Evolutionary conservation across 768 basidiomycete species (phyloP), one percentile per base, ranked within the genome.

Genomic region (Kwoniella pini): DNA sequence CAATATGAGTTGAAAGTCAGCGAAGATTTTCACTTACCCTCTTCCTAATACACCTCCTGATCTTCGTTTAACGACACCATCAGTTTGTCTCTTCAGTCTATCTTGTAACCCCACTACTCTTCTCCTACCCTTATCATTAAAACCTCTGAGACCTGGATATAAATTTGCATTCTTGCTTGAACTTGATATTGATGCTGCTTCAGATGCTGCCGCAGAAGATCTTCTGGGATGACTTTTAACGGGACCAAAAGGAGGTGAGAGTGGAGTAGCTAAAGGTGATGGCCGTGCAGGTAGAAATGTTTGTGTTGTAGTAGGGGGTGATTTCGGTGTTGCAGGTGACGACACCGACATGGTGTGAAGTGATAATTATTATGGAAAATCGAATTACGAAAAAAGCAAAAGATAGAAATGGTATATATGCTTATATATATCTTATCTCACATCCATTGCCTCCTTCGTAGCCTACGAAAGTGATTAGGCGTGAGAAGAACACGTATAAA

Each of bases 41-140:
- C 77, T 46, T 15, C 65, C 74, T 30, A 79, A 52, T 0, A 79
- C 77, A 39, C 71, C 71, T 9, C 77, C 77, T 36, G 60, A 58
- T 7, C 77, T 30, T 22, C 76, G 65, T 64, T 77, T 79, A 36
- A 79, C 76, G 5, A 79, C 76, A 13, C 77, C 77, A 50, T 70
- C 72, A 5, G 64, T 63, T 60, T 76, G 70, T 42, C 67, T 62
- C 56, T 52, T 65, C 55, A 77, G 50, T 36, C 63, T 62, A 26
- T 74, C 72, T 51, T 75, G 72, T 22, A 74, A 64, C 1, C 75
- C 72, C 15, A 72, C 36, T 4, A 65, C 57, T 45, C 54, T 64
- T 49, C 45, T 63, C 43, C 57, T 69, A 10, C 54, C 66, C 33
- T 60, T 60, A 1, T 38, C 31, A 6, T 45, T 53, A 17, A 49